Base-by-base conservation (phyloP, 2,329 filamentous ascomycete genomes). In the Cercospora sesami region DNA sequence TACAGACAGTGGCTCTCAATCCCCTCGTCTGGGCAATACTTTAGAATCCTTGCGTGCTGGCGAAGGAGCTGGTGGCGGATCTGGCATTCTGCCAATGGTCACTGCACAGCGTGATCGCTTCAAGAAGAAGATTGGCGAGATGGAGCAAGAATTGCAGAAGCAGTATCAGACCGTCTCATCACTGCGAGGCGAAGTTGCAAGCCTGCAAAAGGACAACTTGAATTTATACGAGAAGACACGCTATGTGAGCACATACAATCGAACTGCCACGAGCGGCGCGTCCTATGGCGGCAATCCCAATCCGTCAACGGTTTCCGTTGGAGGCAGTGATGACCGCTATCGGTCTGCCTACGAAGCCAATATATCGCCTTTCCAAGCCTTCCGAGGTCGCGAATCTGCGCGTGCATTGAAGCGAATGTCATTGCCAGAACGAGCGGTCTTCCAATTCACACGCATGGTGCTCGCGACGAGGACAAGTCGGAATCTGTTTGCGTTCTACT, bases 31-130 rank as follows among this genome's bases (percentile, higher is more conserved):
- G 16, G 62, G 62, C 9, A 73, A 73, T 53, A 82, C 81, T 42
- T 81, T 90, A 72, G 87, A 89, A 45, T 81, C 86, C 6, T 81
- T 90, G 26, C 85, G 87, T 33, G 86, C 85, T 2, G 91, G 93
- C 58, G 87, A 89, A 70, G 84, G 89, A 8, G 85, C 90, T 65
- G 91, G 91, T 33, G 87, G 91, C 64, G 92, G 92, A 2, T 92
- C 92, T 10, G 72, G 70, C 0, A 97, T 99, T 71, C 83, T 99
- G 26, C 96, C 95, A 36, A 99, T 99, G 96, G 91, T 99, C 63
- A 97, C 95, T 36, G 95, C 96, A 1, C 96, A 99, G 81, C 90
- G 95, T 69, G 95, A 99, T 81, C 92, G 95, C 62, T 99, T 98
- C 87, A 98, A 97, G 85, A 93, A 96, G 83, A 92, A 94, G 77